phyloP scores from a whole-genome alignment of 495 filamentous ascomycete genomes.

The Daldinia caldariorum region DNA sequence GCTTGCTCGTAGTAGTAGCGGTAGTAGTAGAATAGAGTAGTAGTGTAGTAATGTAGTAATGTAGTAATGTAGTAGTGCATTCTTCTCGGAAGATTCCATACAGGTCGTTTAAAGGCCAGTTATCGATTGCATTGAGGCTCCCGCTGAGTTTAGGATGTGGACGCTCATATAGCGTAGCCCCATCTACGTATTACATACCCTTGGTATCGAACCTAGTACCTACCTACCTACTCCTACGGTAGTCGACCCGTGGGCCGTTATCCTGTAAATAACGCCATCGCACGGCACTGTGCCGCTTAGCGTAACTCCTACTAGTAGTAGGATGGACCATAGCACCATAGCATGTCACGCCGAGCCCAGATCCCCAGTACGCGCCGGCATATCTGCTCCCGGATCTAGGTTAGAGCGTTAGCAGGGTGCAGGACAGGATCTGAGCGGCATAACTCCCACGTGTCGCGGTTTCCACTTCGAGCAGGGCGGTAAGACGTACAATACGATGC shows the following conservation, averaged over 20 bases:
- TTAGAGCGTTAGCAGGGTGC: conserved; percentile 8
- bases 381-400: conserved; percentile 10
- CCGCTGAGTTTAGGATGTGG: not conserved
- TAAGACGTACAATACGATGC: not conserved
- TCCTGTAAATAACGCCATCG: not conserved
- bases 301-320: not conserved
- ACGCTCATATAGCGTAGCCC: too few relatives aligned
- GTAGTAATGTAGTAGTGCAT: too few relatives aligned
- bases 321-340: too few relatives aligned
- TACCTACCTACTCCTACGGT: too few relatives aligned
- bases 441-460: conserved; percentile 14
- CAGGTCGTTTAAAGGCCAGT: not conserved
- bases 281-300: not conserved
- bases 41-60: too few relatives aligned
- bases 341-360: not conserved
- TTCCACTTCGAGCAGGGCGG: conserved; percentile 17
- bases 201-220: too few relatives aligned
- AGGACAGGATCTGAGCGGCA: conserved; percentile 7
- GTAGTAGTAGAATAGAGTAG: too few relatives aligned
- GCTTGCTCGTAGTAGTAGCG: too few relatives aligned
- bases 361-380: not conserved
- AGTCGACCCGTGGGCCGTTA: not conserved
- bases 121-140: not conserved
- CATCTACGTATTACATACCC: too few relatives aligned
- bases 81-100: not conserved